Evolutionary conservation across 2,329 filamentous ascomycete genomes (phyloP), one percentile per base, ranked within the genome.

Genomic region (Diaporthe ilicicola): DNA sequence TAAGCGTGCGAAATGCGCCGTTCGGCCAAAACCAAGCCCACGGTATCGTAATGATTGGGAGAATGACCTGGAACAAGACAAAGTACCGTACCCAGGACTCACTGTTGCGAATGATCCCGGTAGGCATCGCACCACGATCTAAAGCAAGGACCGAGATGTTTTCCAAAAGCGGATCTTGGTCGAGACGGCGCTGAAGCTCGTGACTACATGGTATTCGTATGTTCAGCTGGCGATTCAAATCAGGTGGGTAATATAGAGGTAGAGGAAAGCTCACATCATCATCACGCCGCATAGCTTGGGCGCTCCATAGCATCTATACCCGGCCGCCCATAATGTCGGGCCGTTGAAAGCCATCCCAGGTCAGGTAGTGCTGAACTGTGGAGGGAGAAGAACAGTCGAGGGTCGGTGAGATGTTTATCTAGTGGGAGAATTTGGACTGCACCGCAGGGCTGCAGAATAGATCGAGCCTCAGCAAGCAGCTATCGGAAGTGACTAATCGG

Each of bases 151-250:
- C 61, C 10, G 61, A 65, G 8, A 51, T 51, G 15, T 65, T 34
- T 1, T 3, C 27, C 13, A 65, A 46, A 6, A 37, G n/a, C 4
- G 62, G 22, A 17, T 66, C 48, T 19, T 44, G 48, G 32, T 66
- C 62, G 34, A 66, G 48, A 24, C 62, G 62, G 4, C 62, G 48
- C 34, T 66, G 62, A 32, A 53, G 62, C 48, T 66, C 62, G 15
- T 54, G 32, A 5, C 62, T 66, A 17, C 1, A 15, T 17, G 2
- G 4, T 6, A 4, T 13, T 1, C 8, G 15, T 3, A 4, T 29
- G 2, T 7, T 42, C 32, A 66, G 62, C 22, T 65, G 42, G 34
- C 13, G 17, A 3, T 4, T 13, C n/a, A 4, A 1, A 10, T 22
- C 39, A 7, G 13, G 4, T 10, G 6, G 10, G 10, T 6, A 24